A percentile compares a stretch with the other conserved stretches of the same genome.
Conservation (phyloP, 2,329 filamentous ascomycete species). For the Colletotrichum tropicale region DNA sequence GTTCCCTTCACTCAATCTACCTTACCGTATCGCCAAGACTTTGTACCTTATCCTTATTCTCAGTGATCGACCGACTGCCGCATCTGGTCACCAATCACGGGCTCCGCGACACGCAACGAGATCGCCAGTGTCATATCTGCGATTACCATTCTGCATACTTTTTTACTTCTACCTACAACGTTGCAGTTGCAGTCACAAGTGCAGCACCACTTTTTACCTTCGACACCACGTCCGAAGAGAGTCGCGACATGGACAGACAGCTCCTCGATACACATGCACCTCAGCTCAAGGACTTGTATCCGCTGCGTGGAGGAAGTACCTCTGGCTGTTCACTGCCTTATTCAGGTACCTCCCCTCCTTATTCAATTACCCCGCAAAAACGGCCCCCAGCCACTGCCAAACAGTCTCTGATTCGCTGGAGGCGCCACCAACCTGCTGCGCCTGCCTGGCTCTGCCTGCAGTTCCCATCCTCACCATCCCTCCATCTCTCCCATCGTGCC, state of each 20-base stretch:
- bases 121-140: background rate
- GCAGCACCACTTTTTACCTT: background rate
- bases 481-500: background rate
- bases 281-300: background rate
- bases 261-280: background rate
- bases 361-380: slow-evolving; percentile 15
- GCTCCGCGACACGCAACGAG: background rate
- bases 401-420: background rate
- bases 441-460: background rate
- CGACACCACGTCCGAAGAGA: background rate
- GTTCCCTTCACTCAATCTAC: background rate
- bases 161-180: background rate
- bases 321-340: background rate
- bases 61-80: slow-evolving; percentile 8
- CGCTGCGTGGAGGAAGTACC: background rate
- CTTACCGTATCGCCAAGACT: slow-evolving; percentile 3
- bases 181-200: background rate
- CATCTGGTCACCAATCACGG: background rate
- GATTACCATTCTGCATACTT: background rate
- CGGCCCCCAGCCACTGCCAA: background rate
- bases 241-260: background rate
- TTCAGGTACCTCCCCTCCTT: background rate
- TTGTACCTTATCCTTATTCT: background rate
- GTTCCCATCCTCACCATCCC: background rate
- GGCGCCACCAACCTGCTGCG: background rate